Conservation (phyloP, 2,329 filamentous ascomycete species). For the Knufia petricola region DNA sequence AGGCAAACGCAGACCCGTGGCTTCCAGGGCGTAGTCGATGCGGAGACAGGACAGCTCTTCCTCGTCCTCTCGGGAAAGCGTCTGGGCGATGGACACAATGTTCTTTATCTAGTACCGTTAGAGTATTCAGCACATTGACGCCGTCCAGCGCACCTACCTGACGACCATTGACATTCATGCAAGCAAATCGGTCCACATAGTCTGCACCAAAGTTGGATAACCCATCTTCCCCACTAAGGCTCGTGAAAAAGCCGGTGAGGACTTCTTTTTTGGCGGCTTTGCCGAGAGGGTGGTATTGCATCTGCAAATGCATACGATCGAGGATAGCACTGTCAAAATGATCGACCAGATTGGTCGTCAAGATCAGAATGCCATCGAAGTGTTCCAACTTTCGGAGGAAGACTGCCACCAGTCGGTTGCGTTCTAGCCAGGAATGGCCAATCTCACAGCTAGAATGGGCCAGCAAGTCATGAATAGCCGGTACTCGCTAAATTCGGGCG, state of each 20-base stretch:
- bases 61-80: not conserved
- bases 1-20: not conserved
- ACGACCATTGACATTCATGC: no score
- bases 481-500: slow-evolving; percentile 77
- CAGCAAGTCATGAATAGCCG: slow-evolving; percentile 84
- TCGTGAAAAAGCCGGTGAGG: no score
- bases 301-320: slow-evolving; percentile 8
- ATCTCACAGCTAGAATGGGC: slow-evolving; percentile 76
- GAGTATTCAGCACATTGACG: not conserved
- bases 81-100: slow-evolving; percentile 2
- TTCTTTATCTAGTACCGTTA: slow-evolving; percentile 5
- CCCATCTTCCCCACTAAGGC: no score
- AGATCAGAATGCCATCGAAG: slow-evolving; percentile 22
- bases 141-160: no score
- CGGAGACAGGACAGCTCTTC: slow-evolving; percentile 2
- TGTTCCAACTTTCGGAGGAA: slow-evolving; percentile 22
- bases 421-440: slow-evolving; percentile 58
- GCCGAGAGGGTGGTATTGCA: no score
- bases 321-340: slow-evolving; percentile 12
- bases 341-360: slow-evolving; percentile 23
- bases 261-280: slow-evolving; percentile 8
- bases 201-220: no score
- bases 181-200: no score
- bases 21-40: slow-evolving; percentile 2
- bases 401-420: slow-evolving; percentile 21